These are phyloP conservation scores for Aspergillus piperis DNA, from an alignment of 2,329 filamentous ascomycete species.

Conservation along the genomic window DNA sequence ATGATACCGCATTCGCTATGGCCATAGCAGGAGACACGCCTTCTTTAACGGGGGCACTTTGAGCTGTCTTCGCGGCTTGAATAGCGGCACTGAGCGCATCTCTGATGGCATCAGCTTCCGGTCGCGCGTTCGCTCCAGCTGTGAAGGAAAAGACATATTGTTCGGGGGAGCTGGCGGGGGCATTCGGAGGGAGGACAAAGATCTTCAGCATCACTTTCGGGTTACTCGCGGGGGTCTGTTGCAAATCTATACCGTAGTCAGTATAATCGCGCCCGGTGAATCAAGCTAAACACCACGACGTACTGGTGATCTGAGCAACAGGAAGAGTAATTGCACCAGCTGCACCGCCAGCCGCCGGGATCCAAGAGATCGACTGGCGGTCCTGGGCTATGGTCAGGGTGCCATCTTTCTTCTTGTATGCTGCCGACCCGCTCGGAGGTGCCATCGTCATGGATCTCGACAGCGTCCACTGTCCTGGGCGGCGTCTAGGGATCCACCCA, in stretches of 20 bases:
- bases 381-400: conserved; percentile 74
- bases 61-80: conserved; percentile 62
- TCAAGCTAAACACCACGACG: conserved; percentile 33
- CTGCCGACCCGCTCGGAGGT: conserved; percentile 64
- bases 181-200: conserved; percentile 66
- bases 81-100: conserved; percentile 79
- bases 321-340: conserved; percentile 68
- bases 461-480: conserved; percentile 42
- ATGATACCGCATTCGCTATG: conserved; percentile 69
- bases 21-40: conserved; percentile 70
- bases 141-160: conserved; percentile 90
- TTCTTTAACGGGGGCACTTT: conserved; percentile 39
- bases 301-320: conserved; percentile 80
- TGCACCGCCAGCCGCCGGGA: conserved; percentile 63
- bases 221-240: conserved; percentile 86
- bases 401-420: conserved; percentile 97
- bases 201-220: conserved; percentile 94
- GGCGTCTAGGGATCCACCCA: conserved; percentile 37
- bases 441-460: conserved; percentile 40
- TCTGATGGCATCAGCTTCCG: conserved; percentile 83
- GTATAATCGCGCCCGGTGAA: background rate
- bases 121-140: conserved; percentile 70
- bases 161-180: conserved; percentile 49
- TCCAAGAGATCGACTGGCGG: conserved; percentile 77
- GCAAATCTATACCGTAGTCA: conserved; percentile 65